Evolutionary conservation across 345 rosid species (phyloP), one percentile per base, ranked within the genome.

Genomic region (Dovyalis caffra): DNA sequence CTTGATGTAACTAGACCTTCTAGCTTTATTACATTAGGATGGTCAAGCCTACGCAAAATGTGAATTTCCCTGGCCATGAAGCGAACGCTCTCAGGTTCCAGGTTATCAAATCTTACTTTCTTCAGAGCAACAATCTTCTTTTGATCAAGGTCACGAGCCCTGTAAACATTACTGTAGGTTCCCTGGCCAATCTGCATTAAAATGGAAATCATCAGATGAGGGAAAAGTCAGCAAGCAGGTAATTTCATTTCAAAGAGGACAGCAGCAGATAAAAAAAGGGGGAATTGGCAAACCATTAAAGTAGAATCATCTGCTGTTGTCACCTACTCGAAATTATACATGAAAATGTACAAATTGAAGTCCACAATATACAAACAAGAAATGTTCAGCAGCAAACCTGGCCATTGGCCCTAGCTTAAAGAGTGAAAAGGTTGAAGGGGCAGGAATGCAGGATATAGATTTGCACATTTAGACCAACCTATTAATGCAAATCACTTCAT

Each of bases 1-100:
- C 99, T 95, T 25, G 99, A 95, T 23, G 99, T 95, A 76, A 95
- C 99, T 70, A 95, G 87, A 69, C 99, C 99, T 86, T 95, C 99
- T 23, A 95, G 85, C 83, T 93, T 95, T 78, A 95, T 87, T 69
- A 95, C 93, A 87, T 95, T 95, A 5, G 90, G 92, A 77, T 95
- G 99, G 84, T 93, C 96, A 76, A 95, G 99, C 82, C 90, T 84
- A 33, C 99, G 97, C 57, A 95, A 82, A 70, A 95, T 91, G 76
- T 92, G 97, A 76, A 95, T 95, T 72, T 95, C 99, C 86, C 99
- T 87, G 64, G 98, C 97, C 99, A 95, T 95, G 81, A 94, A 94
- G 29, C 97, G 92, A 67, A 94, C 98, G 21, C 98, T 94, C 70
- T 95, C 98, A 4, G 97, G 95, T 88, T 95, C 99, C 74, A 92